phyloP scores from a whole-genome alignment of 2,329 filamentous ascomycete species.

The Aspergillus viridinutans region DNA sequence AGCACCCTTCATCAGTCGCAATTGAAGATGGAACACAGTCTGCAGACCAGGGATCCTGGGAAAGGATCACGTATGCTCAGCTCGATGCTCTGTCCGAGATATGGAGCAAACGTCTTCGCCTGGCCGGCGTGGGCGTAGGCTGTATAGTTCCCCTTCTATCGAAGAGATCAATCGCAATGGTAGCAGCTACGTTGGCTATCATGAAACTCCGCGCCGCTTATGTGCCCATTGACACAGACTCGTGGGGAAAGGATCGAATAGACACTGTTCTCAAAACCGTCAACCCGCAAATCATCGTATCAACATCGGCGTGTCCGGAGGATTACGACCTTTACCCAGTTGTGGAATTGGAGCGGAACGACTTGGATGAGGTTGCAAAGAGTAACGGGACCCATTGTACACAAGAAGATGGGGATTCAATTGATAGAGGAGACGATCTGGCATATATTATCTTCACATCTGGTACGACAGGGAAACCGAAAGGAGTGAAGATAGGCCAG shows the following conservation, averaged over 20 bases:
- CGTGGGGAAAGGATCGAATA: background rate
- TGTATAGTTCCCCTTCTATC: background rate
- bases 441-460: constrained; percentile 3
- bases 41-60: background rate
- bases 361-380: too few species aligned
- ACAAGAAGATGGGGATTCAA: background rate
- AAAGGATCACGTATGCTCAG: background rate
- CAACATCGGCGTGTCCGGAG: background rate
- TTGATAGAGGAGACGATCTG: background rate
- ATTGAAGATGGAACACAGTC: background rate
- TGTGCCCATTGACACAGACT: background rate
- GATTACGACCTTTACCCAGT: too few species aligned
- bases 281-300: background rate
- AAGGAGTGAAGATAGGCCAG: constrained; percentile 2
- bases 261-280: background rate
- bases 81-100: background rate
- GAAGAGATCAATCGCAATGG: background rate
- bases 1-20: background rate
- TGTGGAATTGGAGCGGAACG: too few species aligned
- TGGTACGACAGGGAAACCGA: constrained; percentile 3
- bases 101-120: background rate
- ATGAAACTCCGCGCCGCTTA: background rate
- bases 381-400: background rate
- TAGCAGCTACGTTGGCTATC: background rate
- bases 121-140: background rate